phyloP scores from a whole-genome alignment of 345 rosid species.

The Noccaea caerulescens region DNA sequence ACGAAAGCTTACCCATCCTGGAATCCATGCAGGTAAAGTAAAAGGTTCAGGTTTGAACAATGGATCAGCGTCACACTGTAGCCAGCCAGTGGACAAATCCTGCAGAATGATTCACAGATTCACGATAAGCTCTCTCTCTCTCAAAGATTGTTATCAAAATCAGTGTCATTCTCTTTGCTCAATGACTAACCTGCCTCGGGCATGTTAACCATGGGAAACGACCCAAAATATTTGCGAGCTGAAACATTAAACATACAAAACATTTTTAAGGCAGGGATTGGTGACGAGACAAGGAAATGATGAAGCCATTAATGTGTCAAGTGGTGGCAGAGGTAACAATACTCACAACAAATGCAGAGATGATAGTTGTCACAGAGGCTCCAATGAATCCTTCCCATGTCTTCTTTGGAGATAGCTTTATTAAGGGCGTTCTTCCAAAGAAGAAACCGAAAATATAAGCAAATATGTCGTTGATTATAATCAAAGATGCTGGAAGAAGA shows the following conservation, averaged over 20 bases:
- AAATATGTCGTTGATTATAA: conserved; percentile 86
- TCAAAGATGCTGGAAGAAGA: conserved; percentile 97
- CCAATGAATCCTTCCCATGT: conserved; percentile 99
- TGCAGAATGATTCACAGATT: conserved; percentile 41
- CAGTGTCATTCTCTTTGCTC: neutral
- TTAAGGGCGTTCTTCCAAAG: conserved; percentile 94
- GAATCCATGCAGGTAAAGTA: conserved; percentile 64
- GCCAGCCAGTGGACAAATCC: conserved; percentile 96
- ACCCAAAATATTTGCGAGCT: conserved; percentile 92
- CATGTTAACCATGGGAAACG: conserved; percentile 94
- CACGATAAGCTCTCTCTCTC: conserved; percentile 21
- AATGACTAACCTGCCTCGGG: conserved; percentile 78
- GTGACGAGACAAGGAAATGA: conserved; percentile 4
- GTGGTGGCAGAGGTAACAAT: conserved; percentile 1
- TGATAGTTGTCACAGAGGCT: conserved; percentile 86
- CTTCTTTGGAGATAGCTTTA: conserved; percentile 96
- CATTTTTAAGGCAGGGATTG: neutral
- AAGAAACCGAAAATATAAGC: conserved; percentile 94
- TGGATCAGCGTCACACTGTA: conserved; percentile 95
- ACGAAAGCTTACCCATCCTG: conserved; percentile 64
- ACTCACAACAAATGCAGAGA: conserved; percentile 89
- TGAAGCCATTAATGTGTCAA: neutral
- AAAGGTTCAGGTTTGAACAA: conserved; percentile 75
- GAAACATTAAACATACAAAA: conserved; percentile 45
- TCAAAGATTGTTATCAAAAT: conserved; percentile 4